These are phyloP conservation scores for Quercus engelmannii DNA, from an alignment of 306 rosid species.

Conservation along the genomic window DNA sequence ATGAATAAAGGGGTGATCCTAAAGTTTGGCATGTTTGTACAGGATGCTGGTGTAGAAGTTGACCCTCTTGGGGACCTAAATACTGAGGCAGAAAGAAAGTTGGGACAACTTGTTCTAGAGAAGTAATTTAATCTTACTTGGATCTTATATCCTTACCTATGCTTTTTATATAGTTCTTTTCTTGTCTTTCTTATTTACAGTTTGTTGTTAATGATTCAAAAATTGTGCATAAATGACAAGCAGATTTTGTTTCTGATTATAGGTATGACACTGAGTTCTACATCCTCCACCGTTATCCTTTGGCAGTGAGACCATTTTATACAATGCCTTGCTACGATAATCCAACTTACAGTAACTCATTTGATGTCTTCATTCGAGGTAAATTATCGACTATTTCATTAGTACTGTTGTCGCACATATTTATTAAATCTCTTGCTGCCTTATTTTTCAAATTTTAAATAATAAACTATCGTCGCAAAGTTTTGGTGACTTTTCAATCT, in stretches of 20 bases:
- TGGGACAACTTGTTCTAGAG: slow-evolving; percentile 78
- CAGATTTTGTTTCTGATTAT: slow-evolving; percentile 3
- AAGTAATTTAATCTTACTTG: slow-evolving; percentile 46
- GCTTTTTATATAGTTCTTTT: background rate
- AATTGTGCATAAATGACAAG: background rate
- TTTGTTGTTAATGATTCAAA: background rate
- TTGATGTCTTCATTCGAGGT: slow-evolving; percentile 97
- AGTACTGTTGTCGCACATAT: background rate
- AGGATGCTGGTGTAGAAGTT: slow-evolving; percentile 81
- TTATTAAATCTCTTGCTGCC: background rate
- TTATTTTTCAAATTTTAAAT: background rate
- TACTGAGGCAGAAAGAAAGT: slow-evolving; percentile 80
- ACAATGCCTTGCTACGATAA: slow-evolving; percentile 94
- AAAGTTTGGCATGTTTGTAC: slow-evolving; percentile 21
- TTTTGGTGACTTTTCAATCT: background rate
- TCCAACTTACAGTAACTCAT: slow-evolving; percentile 74
- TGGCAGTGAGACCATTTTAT: slow-evolving; percentile 88
- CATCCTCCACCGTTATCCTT: slow-evolving; percentile 84
- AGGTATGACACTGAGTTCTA: slow-evolving; percentile 95
- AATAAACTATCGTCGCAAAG: no score
- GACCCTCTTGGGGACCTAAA: slow-evolving; percentile 92
- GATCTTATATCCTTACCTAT: background rate
- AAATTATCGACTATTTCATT: slow-evolving; percentile 15
- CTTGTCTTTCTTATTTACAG: background rate
- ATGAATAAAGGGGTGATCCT: background rate